Evolutionary conservation across 306 rosid species (phyloP), one percentile per base, ranked within the genome.

Genomic region (Leucaena leucocephala): DNA sequence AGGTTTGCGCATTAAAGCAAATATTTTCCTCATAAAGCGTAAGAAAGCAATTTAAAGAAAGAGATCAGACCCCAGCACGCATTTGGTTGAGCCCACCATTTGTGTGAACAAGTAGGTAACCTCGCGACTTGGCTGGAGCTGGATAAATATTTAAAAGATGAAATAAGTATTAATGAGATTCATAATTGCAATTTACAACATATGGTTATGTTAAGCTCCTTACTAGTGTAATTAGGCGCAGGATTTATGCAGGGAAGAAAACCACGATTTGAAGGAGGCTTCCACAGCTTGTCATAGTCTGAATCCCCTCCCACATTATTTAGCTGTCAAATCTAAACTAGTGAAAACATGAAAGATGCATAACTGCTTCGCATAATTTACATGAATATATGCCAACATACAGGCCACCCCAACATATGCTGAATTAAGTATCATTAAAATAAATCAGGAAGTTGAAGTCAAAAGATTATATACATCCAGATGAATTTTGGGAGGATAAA

Each of bases 51-150:
- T 10, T 35, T 10, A 45, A 49, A 57, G 81, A 77, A 49, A 66
- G 19, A 82, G 73, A 52, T 64, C 92, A 77, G 50, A 92, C 98
- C 98, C 98, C 98, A 45, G 94, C 83, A 76, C 98, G 98, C 98
- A 95, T 95, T 82, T 95, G 98, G 78, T 92, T 95, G 77, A 95
- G 98, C 68, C 98, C 98, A 13, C 98, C 98, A 81, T 95, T 95
- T 2, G 98, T 85, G 82, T 92, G 92, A 59, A 95, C 98, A 50
- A 89, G 86, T 65, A 95, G 98, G 88, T 86, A 95, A 59, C 98
- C 98, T 74, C 66, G 84, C 0, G 95, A 85, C 57, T 89, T 82
- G 3, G 68, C 80, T 42, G 91, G 90, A 83, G 89, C 98, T 95
- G 92, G 72, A 84, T 52, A 35, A 81, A 68, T 67, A 81, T 80